A percentile compares a stretch with the other conserved stretches of the same genome.
Conservation (phyloP, 176 grass and related monocot genomes). For the Aegilops sharonensis region DNA sequence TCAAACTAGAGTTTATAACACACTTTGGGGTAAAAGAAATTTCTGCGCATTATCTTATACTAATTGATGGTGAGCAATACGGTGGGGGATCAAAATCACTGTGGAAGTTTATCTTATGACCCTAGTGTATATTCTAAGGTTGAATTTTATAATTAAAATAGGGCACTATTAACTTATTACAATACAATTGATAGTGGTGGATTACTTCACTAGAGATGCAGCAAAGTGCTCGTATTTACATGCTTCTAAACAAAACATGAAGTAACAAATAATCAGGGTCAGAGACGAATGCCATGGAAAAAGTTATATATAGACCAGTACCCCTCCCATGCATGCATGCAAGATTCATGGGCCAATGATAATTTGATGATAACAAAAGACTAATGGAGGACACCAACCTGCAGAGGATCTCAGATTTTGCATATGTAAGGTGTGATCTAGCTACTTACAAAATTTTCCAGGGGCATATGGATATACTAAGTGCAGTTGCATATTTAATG, state of each 20-base stretch:
- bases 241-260: background rate
- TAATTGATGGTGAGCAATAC: background rate
- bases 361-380: background rate
- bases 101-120: background rate
- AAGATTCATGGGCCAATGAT: background rate
- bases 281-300: background rate
- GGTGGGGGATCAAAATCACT: background rate
- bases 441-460: background rate
- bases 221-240: background rate
- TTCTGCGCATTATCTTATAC: background rate
- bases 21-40: background rate
- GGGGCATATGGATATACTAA: background rate
- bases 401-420: background rate
- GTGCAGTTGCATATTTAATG: background rate
- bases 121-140: background rate
- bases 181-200: background rate
- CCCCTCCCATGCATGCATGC: background rate
- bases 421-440: background rate
- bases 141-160: background rate
- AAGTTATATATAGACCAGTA: background rate
- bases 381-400: background rate
- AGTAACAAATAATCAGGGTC: background rate
- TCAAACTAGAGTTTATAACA: background rate
- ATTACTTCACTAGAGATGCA: background rate
- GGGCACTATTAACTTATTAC: background rate